These are phyloP conservation scores for Amaranthus tricolor DNA, from an alignment of 179 eudicot genomes.

Conservation along the genomic window DNA sequence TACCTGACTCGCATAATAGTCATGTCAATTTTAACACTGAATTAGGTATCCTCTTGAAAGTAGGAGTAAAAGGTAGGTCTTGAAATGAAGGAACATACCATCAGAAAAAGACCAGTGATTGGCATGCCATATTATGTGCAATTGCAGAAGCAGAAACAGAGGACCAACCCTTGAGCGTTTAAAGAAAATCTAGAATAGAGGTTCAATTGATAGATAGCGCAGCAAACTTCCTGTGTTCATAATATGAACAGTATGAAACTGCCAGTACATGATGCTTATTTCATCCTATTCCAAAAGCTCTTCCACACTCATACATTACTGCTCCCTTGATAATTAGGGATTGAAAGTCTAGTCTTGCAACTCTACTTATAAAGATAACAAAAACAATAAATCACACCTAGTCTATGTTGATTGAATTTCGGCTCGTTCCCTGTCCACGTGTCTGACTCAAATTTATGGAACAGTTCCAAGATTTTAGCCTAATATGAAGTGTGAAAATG, in stretches of 20 bases:
- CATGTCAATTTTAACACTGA: neutral
- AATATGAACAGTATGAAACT: neutral
- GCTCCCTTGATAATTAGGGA: neutral
- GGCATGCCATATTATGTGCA: neutral
- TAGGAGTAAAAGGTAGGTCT: conserved; percentile 5
- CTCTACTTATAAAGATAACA: neutral
- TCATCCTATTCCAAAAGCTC: neutral
- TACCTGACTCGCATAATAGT: neutral
- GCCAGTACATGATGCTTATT: neutral
- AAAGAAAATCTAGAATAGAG: neutral
- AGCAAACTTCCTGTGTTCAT: neutral
- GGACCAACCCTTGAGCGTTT: neutral
- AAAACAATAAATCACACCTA: neutral
- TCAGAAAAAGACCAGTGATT: neutral
- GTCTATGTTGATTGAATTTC: too few species aligned
- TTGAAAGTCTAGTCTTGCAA: neutral
- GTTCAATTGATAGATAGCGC: neutral
- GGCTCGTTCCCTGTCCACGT: too few species aligned
- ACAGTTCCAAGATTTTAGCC: too few species aligned
- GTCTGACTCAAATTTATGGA: too few species aligned
- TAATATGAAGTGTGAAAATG: too few species aligned
- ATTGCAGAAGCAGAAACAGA: neutral
- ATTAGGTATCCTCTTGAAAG: neutral
- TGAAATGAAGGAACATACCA: neutral
- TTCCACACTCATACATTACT: neutral